These are phyloP conservation scores for Neopestalotiopsis sp. DNA, from an alignment of 2,329 filamentous ascomycete genomes.

Conservation along the genomic window DNA sequence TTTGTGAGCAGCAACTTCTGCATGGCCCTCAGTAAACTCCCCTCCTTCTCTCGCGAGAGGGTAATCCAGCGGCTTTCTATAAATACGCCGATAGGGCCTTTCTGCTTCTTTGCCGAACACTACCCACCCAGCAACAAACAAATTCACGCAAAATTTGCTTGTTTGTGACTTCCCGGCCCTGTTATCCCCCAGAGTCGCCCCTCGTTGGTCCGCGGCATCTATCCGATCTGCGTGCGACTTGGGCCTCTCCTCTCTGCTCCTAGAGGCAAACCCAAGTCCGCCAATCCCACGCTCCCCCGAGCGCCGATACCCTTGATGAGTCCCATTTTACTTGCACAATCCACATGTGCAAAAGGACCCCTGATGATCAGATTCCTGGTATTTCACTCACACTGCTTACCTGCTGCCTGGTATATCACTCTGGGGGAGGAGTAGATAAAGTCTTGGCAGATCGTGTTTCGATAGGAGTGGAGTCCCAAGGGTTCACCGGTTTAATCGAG, in stretches of 20 bases:
- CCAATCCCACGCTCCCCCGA: neutral
- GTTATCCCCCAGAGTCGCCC: neutral
- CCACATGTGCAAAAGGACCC: neutral
- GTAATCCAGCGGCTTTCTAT: neutral
- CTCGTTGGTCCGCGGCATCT: neutral
- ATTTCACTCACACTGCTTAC: neutral
- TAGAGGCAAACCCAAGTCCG: neutral
- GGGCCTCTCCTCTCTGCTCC: neutral
- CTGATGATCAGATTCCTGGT: neutral
- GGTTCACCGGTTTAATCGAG: neutral
- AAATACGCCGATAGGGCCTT: neutral
- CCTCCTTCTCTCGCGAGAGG: neutral
- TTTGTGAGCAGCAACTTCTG: neutral
- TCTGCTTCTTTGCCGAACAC: neutral
- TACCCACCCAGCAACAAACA: neutral
- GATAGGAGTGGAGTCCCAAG: neutral
- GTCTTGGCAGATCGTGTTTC: constrained; percentile 1
- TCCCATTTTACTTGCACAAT: neutral
- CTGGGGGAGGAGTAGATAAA: neutral
- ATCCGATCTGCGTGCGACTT: neutral
- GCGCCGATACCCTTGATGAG: neutral
- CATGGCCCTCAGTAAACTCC: neutral
- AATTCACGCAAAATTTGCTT: neutral
- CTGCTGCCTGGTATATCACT: neutral
- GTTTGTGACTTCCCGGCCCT: neutral